A percentile compares a stretch with the other conserved stretches of the same genome.
These are phyloP conservation scores for Cucumis hystrix DNA, from an alignment of 306 rosid species.

Conservation along the genomic window DNA sequence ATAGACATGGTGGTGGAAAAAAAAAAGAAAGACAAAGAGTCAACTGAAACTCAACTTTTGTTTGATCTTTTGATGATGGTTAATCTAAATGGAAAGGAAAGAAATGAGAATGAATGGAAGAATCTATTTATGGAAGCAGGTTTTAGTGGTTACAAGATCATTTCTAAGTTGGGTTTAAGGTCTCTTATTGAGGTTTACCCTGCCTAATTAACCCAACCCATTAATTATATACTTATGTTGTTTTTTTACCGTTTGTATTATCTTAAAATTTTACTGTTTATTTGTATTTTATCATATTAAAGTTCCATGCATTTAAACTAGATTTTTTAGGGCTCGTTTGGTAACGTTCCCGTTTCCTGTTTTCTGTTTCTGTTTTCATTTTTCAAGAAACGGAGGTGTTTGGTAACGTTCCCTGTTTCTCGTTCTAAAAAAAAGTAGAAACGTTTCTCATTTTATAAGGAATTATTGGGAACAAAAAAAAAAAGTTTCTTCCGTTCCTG, in stretches of 20 bases:
- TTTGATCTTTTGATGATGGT: conserved; percentile 36
- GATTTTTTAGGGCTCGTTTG: no score
- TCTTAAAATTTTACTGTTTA: not conserved
- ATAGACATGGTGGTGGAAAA: conserved; percentile 17
- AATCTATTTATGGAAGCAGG: conserved; percentile 40
- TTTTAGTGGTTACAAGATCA: conserved; percentile 25
- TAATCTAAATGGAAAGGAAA: conserved; percentile 26
- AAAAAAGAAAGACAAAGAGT: conserved; percentile 4
- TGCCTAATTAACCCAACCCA: no score
- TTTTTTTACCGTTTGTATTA: not conserved
- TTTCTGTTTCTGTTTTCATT: no score
- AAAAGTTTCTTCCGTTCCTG: no score
- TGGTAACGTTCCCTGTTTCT: no score
- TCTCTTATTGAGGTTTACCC: conserved; percentile 50
- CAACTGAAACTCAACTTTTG: conserved; percentile 19
- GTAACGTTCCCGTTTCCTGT: no score
- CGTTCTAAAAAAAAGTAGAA: no score
- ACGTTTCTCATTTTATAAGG: no score
- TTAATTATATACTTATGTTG: no score
- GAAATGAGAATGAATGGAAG: conserved; percentile 39
- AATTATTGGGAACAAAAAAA: no score
- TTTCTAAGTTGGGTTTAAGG: conserved; percentile 20
- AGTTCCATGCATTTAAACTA: no score
- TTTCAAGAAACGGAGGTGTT: no score
- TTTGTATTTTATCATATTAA: not conserved